phyloP scores from a whole-genome alignment of 208 protist species.

The Trypanosomatidae sp. region DNA sequence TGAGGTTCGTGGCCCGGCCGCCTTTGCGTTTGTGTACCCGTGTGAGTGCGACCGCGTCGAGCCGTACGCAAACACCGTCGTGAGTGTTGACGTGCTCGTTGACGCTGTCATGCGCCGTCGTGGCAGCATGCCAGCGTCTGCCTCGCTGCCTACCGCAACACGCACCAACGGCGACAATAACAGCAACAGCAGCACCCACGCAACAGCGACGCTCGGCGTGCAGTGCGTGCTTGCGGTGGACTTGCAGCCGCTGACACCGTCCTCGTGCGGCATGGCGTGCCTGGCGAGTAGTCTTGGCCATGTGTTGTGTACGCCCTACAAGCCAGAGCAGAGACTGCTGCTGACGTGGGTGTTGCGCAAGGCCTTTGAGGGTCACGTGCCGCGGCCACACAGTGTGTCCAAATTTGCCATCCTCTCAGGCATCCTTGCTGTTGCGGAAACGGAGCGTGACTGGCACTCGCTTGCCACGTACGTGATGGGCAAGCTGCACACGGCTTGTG shows the following conservation, averaged over 20 bases:
- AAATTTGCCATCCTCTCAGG: slow-evolving; percentile 72
- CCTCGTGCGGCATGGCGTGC: slow-evolving; percentile 41
- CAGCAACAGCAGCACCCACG: too few relatives aligned
- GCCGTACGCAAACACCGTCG: slow-evolving; percentile 43
- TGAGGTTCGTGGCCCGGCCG: too few relatives aligned
- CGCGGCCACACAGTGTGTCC: slow-evolving; percentile 6
- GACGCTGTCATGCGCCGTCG: slow-evolving; percentile 33
- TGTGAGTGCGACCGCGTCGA: slow-evolving; percentile 43
- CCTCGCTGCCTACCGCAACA: too few relatives aligned
- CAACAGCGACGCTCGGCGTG: slow-evolving; percentile 33
- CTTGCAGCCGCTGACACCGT: slow-evolving; percentile 56
- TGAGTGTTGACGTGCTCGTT: slow-evolving; percentile 60
- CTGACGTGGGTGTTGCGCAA: slow-evolving; percentile 36
- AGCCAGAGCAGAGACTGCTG: slow-evolving; percentile 50
- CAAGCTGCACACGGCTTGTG: slow-evolving; percentile 45
- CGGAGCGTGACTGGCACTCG: slow-evolving; percentile 78
- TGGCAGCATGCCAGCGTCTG: too few relatives aligned
- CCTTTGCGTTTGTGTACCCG: slow-evolving; percentile 52
- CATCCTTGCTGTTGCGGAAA: slow-evolving; percentile 46
- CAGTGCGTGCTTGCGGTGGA: slow-evolving; percentile 75
- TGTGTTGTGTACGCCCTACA: slow-evolving; percentile 58
- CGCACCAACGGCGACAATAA: too few relatives aligned
- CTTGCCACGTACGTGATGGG: slow-evolving; percentile 61
- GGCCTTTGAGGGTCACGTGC: slow-evolving; percentile 62
- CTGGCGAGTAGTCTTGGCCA: slow-evolving; percentile 76